Evolutionary conservation across 78 protist genomes (phyloP).

Genomic region (Cavenderia fasciculata): DNA sequence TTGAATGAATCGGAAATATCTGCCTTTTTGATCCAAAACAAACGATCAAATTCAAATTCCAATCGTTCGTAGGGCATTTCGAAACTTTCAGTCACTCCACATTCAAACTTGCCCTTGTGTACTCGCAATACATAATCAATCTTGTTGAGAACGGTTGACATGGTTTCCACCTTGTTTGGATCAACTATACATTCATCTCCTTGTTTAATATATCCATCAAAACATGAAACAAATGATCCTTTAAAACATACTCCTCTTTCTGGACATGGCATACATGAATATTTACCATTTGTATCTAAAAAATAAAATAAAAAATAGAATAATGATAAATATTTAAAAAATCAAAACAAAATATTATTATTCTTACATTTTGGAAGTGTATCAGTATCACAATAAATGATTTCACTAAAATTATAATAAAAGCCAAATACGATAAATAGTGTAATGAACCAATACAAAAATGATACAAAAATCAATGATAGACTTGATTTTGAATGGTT

Average conservation of each 20-base stretch:
- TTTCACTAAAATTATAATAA: conserved; percentile 6
- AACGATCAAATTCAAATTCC: conserved; percentile 1
- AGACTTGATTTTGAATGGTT: not conserved
- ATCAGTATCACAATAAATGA: conserved; percentile 50
- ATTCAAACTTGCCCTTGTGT: conserved; percentile 35
- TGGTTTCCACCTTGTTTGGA: conserved; percentile 21
- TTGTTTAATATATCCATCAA: conserved; percentile 21
- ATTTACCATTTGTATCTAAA: not conserved
- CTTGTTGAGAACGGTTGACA: not conserved
- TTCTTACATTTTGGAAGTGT: conserved; percentile 16
- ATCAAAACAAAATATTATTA: not conserved
- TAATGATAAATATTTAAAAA: not conserved
- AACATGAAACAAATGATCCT: conserved; percentile 1
- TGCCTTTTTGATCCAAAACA: conserved; percentile 29
- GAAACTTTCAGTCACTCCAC: not conserved
- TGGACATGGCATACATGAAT: conserved; percentile 32
- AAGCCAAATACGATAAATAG: not conserved
- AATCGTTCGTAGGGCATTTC: conserved; percentile 5
- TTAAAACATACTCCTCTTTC: conserved; percentile 41
- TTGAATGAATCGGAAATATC: not conserved
- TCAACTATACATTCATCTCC: conserved; percentile 21
- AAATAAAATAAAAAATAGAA: conserved; percentile 2
- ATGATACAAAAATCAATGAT: conserved; percentile 1
- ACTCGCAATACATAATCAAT: conserved; percentile 21
- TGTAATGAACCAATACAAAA: conserved; percentile 1